phyloP scores from a whole-genome alignment of 192 early-diverging fungal genomes.

The Coemansia furcata region DNA sequence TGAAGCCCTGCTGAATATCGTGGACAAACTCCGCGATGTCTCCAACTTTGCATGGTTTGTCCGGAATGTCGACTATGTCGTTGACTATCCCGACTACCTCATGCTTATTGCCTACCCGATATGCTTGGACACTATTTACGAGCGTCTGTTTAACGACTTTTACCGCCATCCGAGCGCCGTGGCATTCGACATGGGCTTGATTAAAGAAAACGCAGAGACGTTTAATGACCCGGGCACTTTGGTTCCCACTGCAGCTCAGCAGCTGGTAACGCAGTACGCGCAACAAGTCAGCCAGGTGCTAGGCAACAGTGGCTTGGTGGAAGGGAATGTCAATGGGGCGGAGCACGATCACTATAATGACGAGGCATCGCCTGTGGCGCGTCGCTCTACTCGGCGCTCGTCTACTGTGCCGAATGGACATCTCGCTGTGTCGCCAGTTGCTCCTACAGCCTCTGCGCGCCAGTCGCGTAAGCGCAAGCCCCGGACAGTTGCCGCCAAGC shows the following conservation, averaged over 20 bases:
- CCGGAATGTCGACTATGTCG: constrained; percentile 58
- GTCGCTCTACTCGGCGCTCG: constrained; percentile 2
- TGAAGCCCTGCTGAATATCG: constrained; percentile 43
- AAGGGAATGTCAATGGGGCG: background rate
- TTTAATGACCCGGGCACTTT: constrained; percentile 60
- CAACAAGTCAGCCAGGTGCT: constrained; percentile 8
- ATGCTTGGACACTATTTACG: constrained; percentile 60
- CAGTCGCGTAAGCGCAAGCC: constrained; percentile 24
- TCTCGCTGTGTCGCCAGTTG: background rate
- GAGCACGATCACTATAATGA: background rate
- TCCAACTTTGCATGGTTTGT: constrained; percentile 60
- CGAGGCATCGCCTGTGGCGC: background rate
- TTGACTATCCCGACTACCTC: constrained; percentile 63
- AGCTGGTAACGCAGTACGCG: constrained; percentile 19
- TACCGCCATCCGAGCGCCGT: constrained; percentile 65
- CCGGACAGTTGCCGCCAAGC: background rate
- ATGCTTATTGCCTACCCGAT: constrained; percentile 68
- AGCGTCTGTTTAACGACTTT: constrained; percentile 57
- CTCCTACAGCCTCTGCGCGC: background rate
- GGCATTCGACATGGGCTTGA: constrained; percentile 63
- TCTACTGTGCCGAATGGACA: background rate
- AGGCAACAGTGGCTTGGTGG: background rate
- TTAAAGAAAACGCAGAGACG: constrained; percentile 63
- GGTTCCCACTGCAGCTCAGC: constrained; percentile 37
- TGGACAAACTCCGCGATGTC: constrained; percentile 39